Base-by-base conservation (phyloP, 2,329 filamentous ascomycete genomes). In the Sporothrix humicola region DNA sequence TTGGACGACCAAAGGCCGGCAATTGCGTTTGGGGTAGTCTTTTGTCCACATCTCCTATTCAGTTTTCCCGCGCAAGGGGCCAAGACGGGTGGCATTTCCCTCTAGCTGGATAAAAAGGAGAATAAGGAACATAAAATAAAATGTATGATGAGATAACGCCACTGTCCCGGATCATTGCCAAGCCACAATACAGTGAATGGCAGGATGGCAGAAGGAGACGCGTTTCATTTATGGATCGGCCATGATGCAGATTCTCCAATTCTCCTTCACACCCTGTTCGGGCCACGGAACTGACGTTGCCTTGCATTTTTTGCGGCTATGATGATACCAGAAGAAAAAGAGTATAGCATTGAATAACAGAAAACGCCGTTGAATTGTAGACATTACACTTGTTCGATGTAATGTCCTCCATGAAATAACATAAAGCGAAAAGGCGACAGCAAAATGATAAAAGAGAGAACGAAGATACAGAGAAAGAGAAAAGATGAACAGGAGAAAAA, bases 181-280 rank as follows among this genome's bases (percentile, higher is more conserved):
- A 68, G 23, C 65, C 65, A 68, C 65, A 68, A 68, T 52, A 31
- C 63, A 68, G 37, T 31, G 63, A 1, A 48, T n/a, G 54, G 23
- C 15, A n/a, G 48, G 23, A 9, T 13, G 56, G 4, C 56, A 56
- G 48, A 69, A 52, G 20, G 50, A n/a, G 31, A 37, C 31, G 9
- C 6, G 13, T 5, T 52, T 52, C 23, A 52, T 52, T 52, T 68
- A n/a, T 23, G 23, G 23, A 37, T 58, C 54, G 58, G 23, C 3
- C 31, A 7, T 37, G 31, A n/a, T 63, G 31, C 31, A 44, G 15
- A 7, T 37, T 42, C 23, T 17, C 46, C 4, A 26, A 37, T 12
- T 52, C 20, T 23, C 42, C 9, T 66, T 48, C n/a, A 48, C 61
- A 66, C 61, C 42, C 48, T 26, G n/a, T 48, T 66, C 61, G 61